Evolutionary conservation across 139 green algal species (phyloP), one percentile per base, ranked within the genome.

Genomic region (Tetradesmus obliquus): DNA sequence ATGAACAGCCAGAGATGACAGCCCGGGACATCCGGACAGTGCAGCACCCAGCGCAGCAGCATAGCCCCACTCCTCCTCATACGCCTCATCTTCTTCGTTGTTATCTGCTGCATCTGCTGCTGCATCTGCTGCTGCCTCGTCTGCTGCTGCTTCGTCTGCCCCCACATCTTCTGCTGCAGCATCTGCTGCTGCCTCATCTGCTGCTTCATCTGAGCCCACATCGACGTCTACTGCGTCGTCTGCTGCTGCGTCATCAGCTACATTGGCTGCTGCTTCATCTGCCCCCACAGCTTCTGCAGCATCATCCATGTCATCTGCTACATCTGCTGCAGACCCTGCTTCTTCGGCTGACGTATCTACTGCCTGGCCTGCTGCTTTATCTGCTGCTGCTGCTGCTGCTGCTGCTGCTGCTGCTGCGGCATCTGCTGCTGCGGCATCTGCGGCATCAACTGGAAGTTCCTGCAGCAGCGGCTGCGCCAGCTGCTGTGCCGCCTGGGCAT

Each of bases 341-440:
- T 24, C 79, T 58, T 2, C 79, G 55, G 81, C 12, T 86, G 81
- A 4, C 9, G 81, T 12, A 45, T 54, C 54, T 53, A 19, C 51
- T 62, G 51, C 9, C 57, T 51, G 3, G 9, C 24, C 4, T 66
- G 81, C 1, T 69, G 54, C 81, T 53, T 15, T 17, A 66, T 53
- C 53, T 51, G 54, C 53, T 55, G 22, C 24, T 84, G 22, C 79
- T 58, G 22, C 72, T 10, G 72, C 1, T 81, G 72, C 72, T 81
- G 72, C 72, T 81, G 72, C 2, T 81, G 72, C 2, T 81, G 72
- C 72, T 81, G 72, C 19, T 81, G 72, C 79, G 55, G 79, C 79
- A 57, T n/a, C 32, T 84, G 79, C 22, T 84, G 79, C 79, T 84
- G 79, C 79, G n/a, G n/a, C n/a, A n/a, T n/a, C n/a, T n/a, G n/a